These are phyloP conservation scores for Deakozyma indianensis DNA, from an alignment of 805 yeast species.

Conservation along the genomic window DNA sequence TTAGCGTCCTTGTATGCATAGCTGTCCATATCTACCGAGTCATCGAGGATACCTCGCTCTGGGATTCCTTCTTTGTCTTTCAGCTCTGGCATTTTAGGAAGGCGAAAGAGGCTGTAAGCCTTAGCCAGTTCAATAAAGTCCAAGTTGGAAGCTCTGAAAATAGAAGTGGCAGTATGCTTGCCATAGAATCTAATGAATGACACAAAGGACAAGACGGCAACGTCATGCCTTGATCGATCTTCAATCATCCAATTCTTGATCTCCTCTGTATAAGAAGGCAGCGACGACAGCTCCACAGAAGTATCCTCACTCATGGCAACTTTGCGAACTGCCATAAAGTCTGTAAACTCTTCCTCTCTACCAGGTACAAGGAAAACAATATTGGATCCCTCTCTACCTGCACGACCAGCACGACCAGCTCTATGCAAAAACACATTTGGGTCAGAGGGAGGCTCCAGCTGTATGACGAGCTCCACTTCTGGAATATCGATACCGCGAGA, in stretches of 20 bases:
- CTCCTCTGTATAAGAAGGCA: slow-evolving; percentile 11
- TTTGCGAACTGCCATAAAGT: slow-evolving; percentile 61
- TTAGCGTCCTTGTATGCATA: slow-evolving; percentile 49
- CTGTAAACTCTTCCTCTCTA: slow-evolving; percentile 69
- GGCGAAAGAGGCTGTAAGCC: slow-evolving; percentile 64
- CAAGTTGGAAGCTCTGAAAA: slow-evolving; percentile 58
- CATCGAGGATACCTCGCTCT: slow-evolving; percentile 62
- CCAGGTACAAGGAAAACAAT: slow-evolving; percentile 59
- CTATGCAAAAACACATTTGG: slow-evolving; percentile 86
- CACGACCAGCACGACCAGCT: slow-evolving; percentile 92
- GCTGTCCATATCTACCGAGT: slow-evolving; percentile 48
- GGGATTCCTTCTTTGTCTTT: slow-evolving; percentile 38
- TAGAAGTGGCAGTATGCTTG: slow-evolving; percentile 78
- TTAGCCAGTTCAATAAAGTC: slow-evolving; percentile 62
- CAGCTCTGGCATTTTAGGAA: slow-evolving; percentile 92
- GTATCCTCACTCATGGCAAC: slow-evolving; percentile 30
- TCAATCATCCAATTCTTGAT: slow-evolving; percentile 42
- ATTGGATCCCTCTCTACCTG: slow-evolving; percentile 71
- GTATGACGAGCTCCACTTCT: slow-evolving; percentile 87
- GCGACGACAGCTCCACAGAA: slow-evolving; percentile 3
- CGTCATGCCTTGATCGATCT: slow-evolving; percentile 74
- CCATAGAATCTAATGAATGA: slow-evolving; percentile 73
- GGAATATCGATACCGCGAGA: slow-evolving; percentile 95
- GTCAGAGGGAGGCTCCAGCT: slow-evolving; percentile 87
- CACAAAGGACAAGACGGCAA: slow-evolving; percentile 66